These are phyloP conservation scores for Annulohypoxylon moriforme DNA, from an alignment of 495 filamentous ascomycete species.

Conservation along the genomic window DNA sequence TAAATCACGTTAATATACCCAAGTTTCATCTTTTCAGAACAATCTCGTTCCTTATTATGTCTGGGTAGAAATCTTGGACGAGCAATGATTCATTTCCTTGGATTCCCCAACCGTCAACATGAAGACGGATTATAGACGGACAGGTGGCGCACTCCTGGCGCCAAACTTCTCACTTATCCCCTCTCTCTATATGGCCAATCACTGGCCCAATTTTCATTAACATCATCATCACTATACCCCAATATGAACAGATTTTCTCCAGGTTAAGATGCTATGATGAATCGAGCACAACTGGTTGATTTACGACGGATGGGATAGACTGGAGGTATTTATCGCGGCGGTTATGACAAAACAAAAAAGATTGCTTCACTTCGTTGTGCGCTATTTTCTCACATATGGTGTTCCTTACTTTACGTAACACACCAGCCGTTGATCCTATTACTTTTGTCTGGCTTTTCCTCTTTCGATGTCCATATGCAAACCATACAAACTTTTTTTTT, in stretches of 20 bases:
- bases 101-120: conserved; percentile 10
- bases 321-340: conserved; percentile 29
- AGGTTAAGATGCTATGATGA: conserved; percentile 38
- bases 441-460: conserved; percentile 25
- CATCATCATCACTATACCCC: conserved; percentile 27
- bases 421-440: conserved; percentile 16
- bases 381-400: conserved; percentile 30
- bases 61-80: conserved; percentile 26
- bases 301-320: conserved; percentile 45
- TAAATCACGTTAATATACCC: conserved; percentile 38
- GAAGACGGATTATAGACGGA: conserved; percentile 34
- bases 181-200: conserved; percentile 17
- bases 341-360: conserved; percentile 39
- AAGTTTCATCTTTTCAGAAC: not conserved
- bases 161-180: conserved; percentile 11
- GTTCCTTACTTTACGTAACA: conserved; percentile 15
- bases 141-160: conserved; percentile 11
- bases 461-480: conserved; percentile 39
- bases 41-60: conserved; percentile 25
- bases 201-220: conserved; percentile 34
- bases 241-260: conserved; percentile 27
- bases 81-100: conserved; percentile 37
- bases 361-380: conserved; percentile 41
- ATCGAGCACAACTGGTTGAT: conserved; percentile 34
- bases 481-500: conserved; percentile 27